phyloP scores from a whole-genome alignment of 176 grass and related monocot genomes.

The Aegilops tauschii region DNA sequence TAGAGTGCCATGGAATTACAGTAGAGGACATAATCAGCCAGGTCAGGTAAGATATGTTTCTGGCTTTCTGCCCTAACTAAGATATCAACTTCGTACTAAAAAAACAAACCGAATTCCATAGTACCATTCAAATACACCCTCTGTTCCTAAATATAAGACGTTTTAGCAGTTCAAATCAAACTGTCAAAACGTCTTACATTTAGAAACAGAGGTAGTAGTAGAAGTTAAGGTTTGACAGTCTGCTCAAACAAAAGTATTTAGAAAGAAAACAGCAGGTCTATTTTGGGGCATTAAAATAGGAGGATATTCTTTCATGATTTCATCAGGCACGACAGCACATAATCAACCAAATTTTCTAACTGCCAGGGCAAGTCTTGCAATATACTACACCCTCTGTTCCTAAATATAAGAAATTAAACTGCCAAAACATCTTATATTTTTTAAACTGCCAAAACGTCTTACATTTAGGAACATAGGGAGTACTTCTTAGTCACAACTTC shows the following conservation, averaged over 20 bases:
- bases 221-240: not conserved
- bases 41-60: conserved; percentile 9
- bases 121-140: not conserved
- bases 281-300: not conserved
- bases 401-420: no score
- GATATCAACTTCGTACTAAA: not conserved
- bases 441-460: no score
- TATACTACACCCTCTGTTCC: not conserved
- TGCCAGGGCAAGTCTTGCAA: not conserved
- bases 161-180: no score
- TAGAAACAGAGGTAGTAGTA: no score
- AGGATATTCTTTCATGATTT: not conserved
- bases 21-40: not conserved
- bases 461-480: no score
- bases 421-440: no score
- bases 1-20: not conserved
- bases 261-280: not conserved
- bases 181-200: no score
- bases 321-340: not conserved
- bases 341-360: not conserved
- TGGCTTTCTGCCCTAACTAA: not conserved
- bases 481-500: not conserved
- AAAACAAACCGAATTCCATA: not conserved
- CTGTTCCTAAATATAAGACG: no score
- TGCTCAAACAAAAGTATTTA: not conserved